These are phyloP conservation scores for Trametes maxima DNA, from an alignment of 768 basidiomycete genomes.

Conservation along the genomic window DNA sequence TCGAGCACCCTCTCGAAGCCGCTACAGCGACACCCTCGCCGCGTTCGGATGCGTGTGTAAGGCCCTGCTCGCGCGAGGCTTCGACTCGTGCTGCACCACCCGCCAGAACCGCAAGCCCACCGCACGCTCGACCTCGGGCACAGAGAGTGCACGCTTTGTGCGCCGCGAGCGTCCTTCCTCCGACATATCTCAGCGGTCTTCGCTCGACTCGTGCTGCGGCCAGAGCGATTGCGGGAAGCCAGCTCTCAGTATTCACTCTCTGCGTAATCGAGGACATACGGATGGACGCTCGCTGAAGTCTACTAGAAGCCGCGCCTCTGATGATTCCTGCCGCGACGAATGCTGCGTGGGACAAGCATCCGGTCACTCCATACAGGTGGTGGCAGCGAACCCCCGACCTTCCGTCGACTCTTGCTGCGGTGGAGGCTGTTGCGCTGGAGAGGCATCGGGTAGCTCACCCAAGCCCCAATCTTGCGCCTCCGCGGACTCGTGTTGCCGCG, in stretches of 20 bases:
- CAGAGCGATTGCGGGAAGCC: slow-evolving; percentile 14
- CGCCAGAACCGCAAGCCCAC: neutral
- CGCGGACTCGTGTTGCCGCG: no score
- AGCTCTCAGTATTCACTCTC: slow-evolving; percentile 6
- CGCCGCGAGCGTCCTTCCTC: neutral
- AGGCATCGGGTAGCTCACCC: neutral
- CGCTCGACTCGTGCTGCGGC: slow-evolving; percentile 27
- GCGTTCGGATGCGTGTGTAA: slow-evolving; percentile 35
- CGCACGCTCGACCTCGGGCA: slow-evolving; percentile 7
- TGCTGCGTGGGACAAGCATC: neutral
- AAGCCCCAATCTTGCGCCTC: no score
- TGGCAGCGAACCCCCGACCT: neutral
- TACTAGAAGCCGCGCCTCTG: no score
- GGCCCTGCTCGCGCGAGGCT: slow-evolving; percentile 32
- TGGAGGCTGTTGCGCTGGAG: slow-evolving; percentile 17
- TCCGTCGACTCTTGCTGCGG: slow-evolving; percentile 24
- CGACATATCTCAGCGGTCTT: slow-evolving; percentile 8
- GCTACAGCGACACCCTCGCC: slow-evolving; percentile 32
- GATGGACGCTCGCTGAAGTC: neutral
- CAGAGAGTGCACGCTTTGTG: neutral
- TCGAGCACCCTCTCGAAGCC: slow-evolving; percentile 26
- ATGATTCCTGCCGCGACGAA: no score
- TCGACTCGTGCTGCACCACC: slow-evolving; percentile 31
- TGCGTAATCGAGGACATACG: slow-evolving; percentile 7
- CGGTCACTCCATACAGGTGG: neutral